A percentile compares a stretch with the other conserved stretches of the same genome.
Conservation (phyloP, 805 yeast genomes). For the Pichia exigua region DNA sequence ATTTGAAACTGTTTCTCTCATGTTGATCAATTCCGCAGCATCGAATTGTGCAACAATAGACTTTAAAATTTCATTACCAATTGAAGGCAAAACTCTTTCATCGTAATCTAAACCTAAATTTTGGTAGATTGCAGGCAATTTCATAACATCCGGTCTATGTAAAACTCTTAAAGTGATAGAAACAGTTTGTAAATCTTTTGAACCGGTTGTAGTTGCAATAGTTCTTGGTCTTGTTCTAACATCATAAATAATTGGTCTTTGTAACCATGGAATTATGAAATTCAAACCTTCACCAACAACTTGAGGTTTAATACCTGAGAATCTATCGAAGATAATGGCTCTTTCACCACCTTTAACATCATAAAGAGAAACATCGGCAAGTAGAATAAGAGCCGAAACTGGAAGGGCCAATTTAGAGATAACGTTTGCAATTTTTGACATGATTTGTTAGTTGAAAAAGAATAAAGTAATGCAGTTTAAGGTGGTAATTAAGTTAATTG, state of each 20-base stretch:
- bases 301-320: constrained; percentile 77
- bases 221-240: constrained; percentile 94
- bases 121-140: constrained; percentile 83
- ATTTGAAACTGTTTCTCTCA: constrained; percentile 89
- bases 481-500: too few species aligned
- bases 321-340: constrained; percentile 91
- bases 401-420: constrained; percentile 57
- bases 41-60: constrained; percentile 97
- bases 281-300: constrained; percentile 97
- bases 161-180: constrained; percentile 86
- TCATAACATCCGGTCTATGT: constrained; percentile 85
- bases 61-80: constrained; percentile 93
- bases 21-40: constrained; percentile 96
- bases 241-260: constrained; percentile 81
- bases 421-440: constrained; percentile 35
- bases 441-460: constrained; percentile 8
- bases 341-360: constrained; percentile 95
- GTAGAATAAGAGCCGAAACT: constrained; percentile 57
- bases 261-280: constrained; percentile 93
- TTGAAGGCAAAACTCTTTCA: constrained; percentile 95
- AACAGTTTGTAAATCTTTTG: constrained; percentile 95
- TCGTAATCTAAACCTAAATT: constrained; percentile 90
- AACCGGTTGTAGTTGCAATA: constrained; percentile 91
- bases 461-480: background rate
- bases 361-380: constrained; percentile 77